Base-by-base conservation (phyloP, 176 grass and related monocot species). In the Olyra latifolia region DNA sequence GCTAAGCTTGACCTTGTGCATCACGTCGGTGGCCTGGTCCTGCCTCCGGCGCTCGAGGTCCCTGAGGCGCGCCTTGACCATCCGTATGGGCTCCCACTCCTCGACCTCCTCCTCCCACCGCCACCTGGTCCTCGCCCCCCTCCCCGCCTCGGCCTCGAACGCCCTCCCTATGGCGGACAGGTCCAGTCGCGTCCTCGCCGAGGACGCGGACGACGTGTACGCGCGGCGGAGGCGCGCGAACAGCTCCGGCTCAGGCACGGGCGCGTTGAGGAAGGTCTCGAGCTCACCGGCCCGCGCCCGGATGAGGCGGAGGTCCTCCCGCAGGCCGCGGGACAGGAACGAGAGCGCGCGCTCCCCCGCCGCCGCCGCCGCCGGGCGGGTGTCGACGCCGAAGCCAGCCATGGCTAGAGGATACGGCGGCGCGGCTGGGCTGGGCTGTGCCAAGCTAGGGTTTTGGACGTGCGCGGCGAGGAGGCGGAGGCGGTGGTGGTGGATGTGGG, bases 291-390 rank as follows among this genome's bases (percentile, higher is more conserved):
- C 90, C 12, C 95, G 80, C 50, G 89, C 86, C 3, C 95, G 92
- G 77, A 98, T 93, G 80, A 98, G 84, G 17, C 83, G 80, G 32
- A 98, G 72, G 76, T 98, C 95, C 88, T 94, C 95, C 6, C 88
- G 85, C 60, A 93, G 83, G 22, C 95, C 74, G 19, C 91, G 89
- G 11, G 90, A 92, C 29, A 98, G 41, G 83, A 93, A 93, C 7
- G 95, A 98, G 3, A 98, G 85, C 49, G 95, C 95, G 14, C 91
- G 87, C 57, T 92, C 89, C 22, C 89, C 83, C 23, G 47, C 47
- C 39, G 78, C 70, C 27, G 76, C 71, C 6, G 35, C 13, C 3
- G 82, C 71, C 22, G 91, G 85, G 3, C 78, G 81, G 1, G 84
- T 94, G 78, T 98, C 95, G 29, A 92, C 80, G 62, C 95, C 85